Percentiles rank a stretch among this genome's conserved stretches.
Conservation (phyloP, 805 yeast genomes). For the Kluyveromyces lactis region DNA sequence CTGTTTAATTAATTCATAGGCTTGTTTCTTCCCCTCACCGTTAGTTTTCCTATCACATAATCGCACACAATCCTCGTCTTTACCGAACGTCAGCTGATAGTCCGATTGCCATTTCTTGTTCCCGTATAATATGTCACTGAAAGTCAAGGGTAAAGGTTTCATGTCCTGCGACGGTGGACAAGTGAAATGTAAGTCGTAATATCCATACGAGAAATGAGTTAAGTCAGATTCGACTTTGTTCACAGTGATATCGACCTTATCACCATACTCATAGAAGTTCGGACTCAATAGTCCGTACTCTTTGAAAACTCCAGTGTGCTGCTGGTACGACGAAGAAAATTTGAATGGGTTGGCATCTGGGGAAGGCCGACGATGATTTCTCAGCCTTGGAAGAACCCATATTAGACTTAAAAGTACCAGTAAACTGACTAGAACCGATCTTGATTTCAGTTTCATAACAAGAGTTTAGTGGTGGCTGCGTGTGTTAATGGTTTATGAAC, state of each 20-base stretch:
- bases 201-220: constrained; percentile 68
- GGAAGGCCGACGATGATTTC: not conserved
- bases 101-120: constrained; percentile 74
- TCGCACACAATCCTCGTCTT: constrained; percentile 57
- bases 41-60: constrained; percentile 59
- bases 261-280: constrained; percentile 39
- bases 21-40: constrained; percentile 43
- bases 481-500: too few species aligned
- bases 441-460: not conserved
- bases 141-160: constrained; percentile 57
- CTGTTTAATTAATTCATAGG: constrained; percentile 52
- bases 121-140: constrained; percentile 74
- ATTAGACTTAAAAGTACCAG: not conserved
- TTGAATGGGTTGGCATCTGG: not conserved
- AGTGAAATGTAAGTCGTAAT: constrained; percentile 70
- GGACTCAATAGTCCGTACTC: constrained; percentile 23
- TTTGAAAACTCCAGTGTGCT: not conserved
- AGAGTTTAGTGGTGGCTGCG: too few species aligned
- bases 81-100: constrained; percentile 52
- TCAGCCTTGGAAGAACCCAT: not conserved
- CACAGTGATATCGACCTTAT: constrained; percentile 58
- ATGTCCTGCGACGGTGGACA: constrained; percentile 55
- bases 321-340: not conserved
- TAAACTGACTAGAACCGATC: not conserved
- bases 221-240: constrained; percentile 70